Conservation (phyloP, 495 filamentous ascomycete genomes). For the Letharia columbiana region DNA sequence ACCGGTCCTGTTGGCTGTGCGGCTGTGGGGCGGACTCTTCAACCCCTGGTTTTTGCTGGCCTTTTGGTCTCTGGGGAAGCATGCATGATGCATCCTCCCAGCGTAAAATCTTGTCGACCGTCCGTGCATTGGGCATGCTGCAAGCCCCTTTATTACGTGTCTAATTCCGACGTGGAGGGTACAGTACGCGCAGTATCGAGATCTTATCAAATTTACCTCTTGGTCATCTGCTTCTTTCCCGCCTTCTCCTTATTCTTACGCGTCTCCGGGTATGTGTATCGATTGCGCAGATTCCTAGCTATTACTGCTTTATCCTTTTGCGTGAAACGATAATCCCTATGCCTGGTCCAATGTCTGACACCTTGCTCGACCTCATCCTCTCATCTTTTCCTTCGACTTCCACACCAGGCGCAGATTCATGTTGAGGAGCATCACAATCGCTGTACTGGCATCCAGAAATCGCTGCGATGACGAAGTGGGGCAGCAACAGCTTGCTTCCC, state of each 20-base stretch:
- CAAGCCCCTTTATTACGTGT: neutral
- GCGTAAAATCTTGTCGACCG: neutral
- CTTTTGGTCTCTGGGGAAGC: neutral
- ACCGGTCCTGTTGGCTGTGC: neutral
- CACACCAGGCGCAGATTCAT: neutral
- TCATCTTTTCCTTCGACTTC: neutral
- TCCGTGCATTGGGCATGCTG: constrained; percentile 2
- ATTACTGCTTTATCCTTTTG: neutral
- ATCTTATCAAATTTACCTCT: neutral
- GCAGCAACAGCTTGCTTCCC: neutral
- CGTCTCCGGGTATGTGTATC: neutral
- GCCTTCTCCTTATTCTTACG: neutral
- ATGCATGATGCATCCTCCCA: neutral
- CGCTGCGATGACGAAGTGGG: neutral
- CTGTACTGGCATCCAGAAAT: neutral
- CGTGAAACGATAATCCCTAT: neutral
- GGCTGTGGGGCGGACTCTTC: neutral
- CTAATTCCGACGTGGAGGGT: neutral
- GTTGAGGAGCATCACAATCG: neutral
- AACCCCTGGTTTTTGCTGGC: neutral
- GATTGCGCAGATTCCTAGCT: neutral
- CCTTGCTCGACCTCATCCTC: neutral
- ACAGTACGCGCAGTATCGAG: neutral
- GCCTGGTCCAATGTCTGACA: neutral
- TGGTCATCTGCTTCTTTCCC: neutral